Evolutionary conservation across 163 green algal genomes (phyloP).

Genomic region (Scenedesmus sp.): DNA sequence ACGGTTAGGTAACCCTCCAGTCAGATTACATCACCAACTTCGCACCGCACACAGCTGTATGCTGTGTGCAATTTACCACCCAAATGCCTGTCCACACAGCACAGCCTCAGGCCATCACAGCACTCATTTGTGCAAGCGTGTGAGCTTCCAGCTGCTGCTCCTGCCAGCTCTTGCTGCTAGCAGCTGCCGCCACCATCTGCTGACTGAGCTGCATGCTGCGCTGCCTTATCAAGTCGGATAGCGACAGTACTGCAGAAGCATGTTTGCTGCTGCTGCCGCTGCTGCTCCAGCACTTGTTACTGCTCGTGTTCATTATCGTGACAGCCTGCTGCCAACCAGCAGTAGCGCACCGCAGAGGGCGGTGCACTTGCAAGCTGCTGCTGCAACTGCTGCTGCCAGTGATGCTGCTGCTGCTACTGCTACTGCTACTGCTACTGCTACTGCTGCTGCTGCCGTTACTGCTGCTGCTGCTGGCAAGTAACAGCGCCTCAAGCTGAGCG

Average conservation of each 20-base stretch:
- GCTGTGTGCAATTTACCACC: no score
- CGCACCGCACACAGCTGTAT: no score
- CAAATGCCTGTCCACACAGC: no score
- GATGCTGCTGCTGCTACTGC: no score
- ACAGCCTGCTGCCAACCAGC: neutral
- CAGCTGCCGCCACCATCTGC: neutral
- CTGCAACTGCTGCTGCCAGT: neutral
- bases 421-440: neutral
- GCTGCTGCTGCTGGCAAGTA: neutral
- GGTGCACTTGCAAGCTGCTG: neutral
- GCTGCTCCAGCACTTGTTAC: neutral
- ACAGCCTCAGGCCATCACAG: neutral
- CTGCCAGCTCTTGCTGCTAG: neutral
- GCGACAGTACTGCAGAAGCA: neutral
- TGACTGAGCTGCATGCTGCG: conserved; percentile 9
- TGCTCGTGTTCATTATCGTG: neutral
- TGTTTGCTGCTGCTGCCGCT: conserved; percentile 10
- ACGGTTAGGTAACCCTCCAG: no score
- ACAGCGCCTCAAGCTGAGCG: neutral
- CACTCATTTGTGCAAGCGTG: neutral
- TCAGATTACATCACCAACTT: no score
- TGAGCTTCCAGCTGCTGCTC: neutral
- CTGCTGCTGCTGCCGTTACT: neutral
- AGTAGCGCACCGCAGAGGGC: neutral
- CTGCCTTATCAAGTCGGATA: conserved; percentile 30